Conservation (phyloP, 2,329 filamentous ascomycete genomes). For the Fusarium anguioides region DNA sequence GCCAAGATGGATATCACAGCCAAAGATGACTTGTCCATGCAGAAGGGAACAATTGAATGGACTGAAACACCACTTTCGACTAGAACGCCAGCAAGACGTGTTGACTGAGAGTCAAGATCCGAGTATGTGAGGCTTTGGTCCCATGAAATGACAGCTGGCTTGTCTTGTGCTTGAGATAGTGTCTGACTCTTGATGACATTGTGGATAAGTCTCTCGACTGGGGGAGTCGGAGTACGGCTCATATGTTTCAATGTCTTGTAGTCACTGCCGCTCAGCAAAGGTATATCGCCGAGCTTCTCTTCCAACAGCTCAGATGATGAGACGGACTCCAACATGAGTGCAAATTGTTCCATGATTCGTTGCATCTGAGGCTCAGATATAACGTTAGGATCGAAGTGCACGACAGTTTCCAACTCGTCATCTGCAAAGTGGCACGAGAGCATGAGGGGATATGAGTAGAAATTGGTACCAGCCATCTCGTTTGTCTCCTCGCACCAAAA, state of each 20-base stretch:
- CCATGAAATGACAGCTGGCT: constrained; percentile 51
- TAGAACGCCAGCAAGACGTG: neutral
- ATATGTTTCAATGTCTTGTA: constrained; percentile 2
- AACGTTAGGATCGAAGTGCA: constrained; percentile 33
- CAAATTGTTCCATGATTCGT: constrained; percentile 37
- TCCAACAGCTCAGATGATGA: neutral
- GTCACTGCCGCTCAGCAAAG: constrained; percentile 9
- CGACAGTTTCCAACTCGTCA: constrained; percentile 29
- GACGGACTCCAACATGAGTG: constrained; percentile 11
- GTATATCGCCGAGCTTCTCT: neutral
- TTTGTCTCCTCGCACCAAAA: constrained; percentile 38
- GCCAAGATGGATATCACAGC: constrained; percentile 7
- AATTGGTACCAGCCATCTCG: constrained; percentile 42
- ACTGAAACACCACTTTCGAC: neutral
- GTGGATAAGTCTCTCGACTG: constrained; percentile 7
- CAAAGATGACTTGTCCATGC: constrained; percentile 26
- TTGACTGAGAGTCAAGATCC: constrained; percentile 46
- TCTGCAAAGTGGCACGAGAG: constrained; percentile 36
- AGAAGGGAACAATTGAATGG: constrained; percentile 10
- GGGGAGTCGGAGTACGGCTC: neutral
- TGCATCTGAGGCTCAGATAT: constrained; percentile 19
- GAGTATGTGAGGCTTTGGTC: constrained; percentile 55
- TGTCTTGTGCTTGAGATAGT: neutral
- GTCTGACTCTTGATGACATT: neutral
- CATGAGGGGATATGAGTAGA: constrained; percentile 43